Evolutionary conservation across 768 basidiomycete species (phyloP), one percentile per base, ranked within the genome.

Genomic region (Leccinum variicolor): DNA sequence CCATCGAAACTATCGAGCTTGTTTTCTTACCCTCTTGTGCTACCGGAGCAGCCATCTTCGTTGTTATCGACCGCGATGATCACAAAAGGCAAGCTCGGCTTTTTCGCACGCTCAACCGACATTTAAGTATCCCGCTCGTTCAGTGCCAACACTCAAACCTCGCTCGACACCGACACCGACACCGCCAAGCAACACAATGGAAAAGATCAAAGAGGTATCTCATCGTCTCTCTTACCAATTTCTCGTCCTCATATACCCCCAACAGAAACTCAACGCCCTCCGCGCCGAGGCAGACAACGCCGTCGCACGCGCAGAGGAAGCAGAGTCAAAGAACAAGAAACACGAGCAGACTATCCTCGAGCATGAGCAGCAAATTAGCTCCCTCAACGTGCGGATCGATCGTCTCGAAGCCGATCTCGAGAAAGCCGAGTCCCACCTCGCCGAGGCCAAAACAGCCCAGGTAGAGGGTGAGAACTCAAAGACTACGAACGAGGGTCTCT

Each of bases 241-340:
- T 21, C 11, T 29, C 3, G 21, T 14, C 14, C 21, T 25, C 15
- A 46, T 33, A 33, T 13, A 33, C 13, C 11, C 31, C 61, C 53
- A 62, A 3, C 61, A 92, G 90, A 90, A 85, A 87, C 78, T 98
- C 76, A 81, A 74, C 69, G 61, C 76, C 46, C 84, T 98, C 65
- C 92, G 94, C 61, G 69, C 72, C 36, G 95, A 98, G 78, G 94
- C 92, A 53, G 97, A 99, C 73, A 69, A 67, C 52, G 89, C 93
- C 43, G 75, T 89, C 55, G 71, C 74, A 25, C 91, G 97, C 55
- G 97, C 96, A 31, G 97, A 99, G 67, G 80, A 75, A 13, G 92
- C 94, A 11, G 96, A 98, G 72, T 78, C 76, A 4, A 87, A 90
- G 79, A 84, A 83, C 79, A 96, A 94, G 83, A 77, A 80, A 64